Evolutionary conservation across 495 filamentous ascomycete species (phyloP).

Genomic region (Penicillium arizonense): DNA sequence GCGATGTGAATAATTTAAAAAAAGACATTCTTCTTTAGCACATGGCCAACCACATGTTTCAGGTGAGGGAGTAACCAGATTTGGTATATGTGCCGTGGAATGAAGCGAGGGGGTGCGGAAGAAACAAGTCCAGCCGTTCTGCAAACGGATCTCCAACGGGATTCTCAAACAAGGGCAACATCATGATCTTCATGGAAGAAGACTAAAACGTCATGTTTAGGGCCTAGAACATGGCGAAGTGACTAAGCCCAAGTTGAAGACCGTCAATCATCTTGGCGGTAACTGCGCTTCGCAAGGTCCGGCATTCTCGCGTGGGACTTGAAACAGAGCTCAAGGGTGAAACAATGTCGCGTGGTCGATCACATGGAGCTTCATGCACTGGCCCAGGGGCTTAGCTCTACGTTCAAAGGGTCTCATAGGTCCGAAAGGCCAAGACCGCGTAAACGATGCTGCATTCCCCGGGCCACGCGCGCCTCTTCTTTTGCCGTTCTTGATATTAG

Average conservation of each 20-base stretch:
- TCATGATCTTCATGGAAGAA: background rate
- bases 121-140: slow-evolving; percentile 3
- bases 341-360: slow-evolving; percentile 39
- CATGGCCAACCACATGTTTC: slow-evolving; percentile 31
- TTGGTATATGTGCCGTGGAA: slow-evolving; percentile 17
- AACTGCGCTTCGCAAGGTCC: slow-evolving; percentile 17
- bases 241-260: background rate
- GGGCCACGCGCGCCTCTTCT: slow-evolving; percentile 16
- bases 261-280: slow-evolving; percentile 7
- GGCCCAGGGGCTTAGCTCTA: slow-evolving; percentile 12
- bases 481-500: slow-evolving; percentile 4
- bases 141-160: slow-evolving; percentile 15
- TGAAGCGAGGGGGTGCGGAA: slow-evolving; percentile 21
- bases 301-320: slow-evolving; percentile 23
- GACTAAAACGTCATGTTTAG: slow-evolving; percentile 10
- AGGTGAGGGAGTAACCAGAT: slow-evolving; percentile 12
- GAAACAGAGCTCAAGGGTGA: slow-evolving; percentile 18
- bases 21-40: slow-evolving; percentile 9
- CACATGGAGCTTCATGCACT: slow-evolving; percentile 28
- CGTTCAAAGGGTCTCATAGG: too few relatives aligned
- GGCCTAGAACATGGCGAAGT: slow-evolving; percentile 13
- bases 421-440: too few relatives aligned
- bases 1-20: background rate
- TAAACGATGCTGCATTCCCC: slow-evolving; percentile 12
- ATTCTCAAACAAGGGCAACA: slow-evolving; percentile 21